Conservation (phyloP, 257 asterid species). For the Solanum lycopersicoides region DNA sequence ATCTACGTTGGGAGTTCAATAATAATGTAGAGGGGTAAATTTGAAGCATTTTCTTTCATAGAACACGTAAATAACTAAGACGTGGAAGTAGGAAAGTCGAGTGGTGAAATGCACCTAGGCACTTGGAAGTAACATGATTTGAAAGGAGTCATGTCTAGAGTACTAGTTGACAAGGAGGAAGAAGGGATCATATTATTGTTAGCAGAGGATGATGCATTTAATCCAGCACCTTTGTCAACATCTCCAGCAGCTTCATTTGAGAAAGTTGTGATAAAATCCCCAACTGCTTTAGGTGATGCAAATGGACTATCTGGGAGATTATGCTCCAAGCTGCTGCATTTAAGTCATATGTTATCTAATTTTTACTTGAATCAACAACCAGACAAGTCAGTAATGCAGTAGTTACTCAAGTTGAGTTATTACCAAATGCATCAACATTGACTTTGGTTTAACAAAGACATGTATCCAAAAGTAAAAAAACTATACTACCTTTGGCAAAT, state of each 20-base stretch:
- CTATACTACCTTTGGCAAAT: not conserved
- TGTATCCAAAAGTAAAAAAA: not conserved
- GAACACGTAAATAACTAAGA: not conserved
- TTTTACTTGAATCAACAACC: not conserved
- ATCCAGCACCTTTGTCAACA: constrained; percentile 13
- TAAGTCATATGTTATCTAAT: not conserved
- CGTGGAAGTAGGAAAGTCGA: not conserved
- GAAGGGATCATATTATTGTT: constrained; percentile 35
- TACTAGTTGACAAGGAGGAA: constrained; percentile 18
- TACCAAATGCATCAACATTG: not conserved
- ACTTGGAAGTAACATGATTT: constrained; percentile 57
- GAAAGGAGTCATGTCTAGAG: constrained; percentile 49
- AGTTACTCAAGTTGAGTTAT: not conserved
- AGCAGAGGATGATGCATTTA: constrained; percentile 8
- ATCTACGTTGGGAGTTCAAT: not conserved
- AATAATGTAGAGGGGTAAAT: not conserved
- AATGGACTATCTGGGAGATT: constrained; percentile 74
- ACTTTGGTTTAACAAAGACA: not conserved
- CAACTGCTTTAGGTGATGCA: constrained; percentile 49
- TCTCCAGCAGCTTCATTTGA: constrained; percentile 9
- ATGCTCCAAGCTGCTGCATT: constrained; percentile 45
- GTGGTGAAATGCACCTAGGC: constrained; percentile 33
- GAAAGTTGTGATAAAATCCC: constrained; percentile 21
- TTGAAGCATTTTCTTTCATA: not conserved
- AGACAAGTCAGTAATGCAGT: not conserved